Conservation (phyloP, 169 alveolate species). For the Perkinsus olseni region DNA sequence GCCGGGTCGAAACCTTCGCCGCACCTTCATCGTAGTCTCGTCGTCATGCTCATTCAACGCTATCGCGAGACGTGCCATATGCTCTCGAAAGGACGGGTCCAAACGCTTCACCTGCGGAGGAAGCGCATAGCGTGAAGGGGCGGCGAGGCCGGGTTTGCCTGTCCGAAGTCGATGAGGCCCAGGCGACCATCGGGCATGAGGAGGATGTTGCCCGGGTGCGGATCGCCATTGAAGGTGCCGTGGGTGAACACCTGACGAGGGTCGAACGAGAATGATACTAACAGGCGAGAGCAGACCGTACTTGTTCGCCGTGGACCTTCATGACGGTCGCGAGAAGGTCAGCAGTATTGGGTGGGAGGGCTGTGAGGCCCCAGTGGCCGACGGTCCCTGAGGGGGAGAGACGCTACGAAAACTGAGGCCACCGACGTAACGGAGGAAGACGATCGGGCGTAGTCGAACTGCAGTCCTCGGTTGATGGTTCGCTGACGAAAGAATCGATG, state of each 20-base stretch:
- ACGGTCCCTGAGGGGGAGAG: neutral
- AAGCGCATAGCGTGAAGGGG: neutral
- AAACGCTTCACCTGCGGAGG: neutral
- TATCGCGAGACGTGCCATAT: neutral
- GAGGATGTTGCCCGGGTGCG: slow-evolving; percentile 3
- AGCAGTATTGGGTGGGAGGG: neutral
- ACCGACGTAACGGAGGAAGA: too few species aligned
- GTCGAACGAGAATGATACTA: neutral
- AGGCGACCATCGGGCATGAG: neutral
- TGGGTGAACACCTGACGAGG: neutral
- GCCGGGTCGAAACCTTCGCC: neutral
- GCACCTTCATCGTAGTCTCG: neutral
- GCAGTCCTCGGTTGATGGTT: too few species aligned
- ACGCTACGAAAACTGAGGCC: too few species aligned
- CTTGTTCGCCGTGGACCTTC: slow-evolving; percentile 3
- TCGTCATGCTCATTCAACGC: neutral
- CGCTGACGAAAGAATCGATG: too few species aligned
- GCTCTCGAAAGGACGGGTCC: neutral
- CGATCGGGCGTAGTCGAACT: too few species aligned
- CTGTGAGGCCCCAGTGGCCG: neutral
- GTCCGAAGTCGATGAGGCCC: slow-evolving; percentile 5
- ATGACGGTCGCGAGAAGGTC: neutral
- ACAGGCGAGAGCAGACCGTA: too few species aligned
- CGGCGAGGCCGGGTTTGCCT: neutral
- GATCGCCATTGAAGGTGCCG: slow-evolving; percentile 4